These are phyloP conservation scores for Moesziomyces antarcticus DNA, from an alignment of 1,284 basidiomycete genomes.

Conservation along the genomic window DNA sequence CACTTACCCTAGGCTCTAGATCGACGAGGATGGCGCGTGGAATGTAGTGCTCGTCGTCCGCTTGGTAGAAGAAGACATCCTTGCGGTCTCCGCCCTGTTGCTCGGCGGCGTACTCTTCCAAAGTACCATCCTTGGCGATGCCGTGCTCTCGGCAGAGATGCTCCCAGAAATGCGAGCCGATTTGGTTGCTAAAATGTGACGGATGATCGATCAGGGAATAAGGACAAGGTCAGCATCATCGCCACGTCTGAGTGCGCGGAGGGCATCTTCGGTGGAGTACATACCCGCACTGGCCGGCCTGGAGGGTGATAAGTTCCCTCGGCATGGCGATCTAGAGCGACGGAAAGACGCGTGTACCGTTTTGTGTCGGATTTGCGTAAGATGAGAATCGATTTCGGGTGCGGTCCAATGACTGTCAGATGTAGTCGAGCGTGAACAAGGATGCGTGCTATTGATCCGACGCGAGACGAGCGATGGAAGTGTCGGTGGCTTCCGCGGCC, in stretches of 20 bases:
- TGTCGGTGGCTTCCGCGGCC: background rate
- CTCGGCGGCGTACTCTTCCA: conserved; percentile 64
- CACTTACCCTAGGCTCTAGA: conserved; percentile 89
- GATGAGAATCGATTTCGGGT: too few species aligned
- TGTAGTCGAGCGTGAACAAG: background rate
- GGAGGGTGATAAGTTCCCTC: conserved; percentile 66
- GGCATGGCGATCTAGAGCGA: conserved; percentile 44
- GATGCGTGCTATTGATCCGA: background rate
- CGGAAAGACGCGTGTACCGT: background rate
- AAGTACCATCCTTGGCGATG: conserved; percentile 65
- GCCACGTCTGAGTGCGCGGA: too few species aligned
- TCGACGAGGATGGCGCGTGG: conserved; percentile 96
- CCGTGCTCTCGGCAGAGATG: conserved; percentile 67
- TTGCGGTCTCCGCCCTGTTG: conserved; percentile 78
- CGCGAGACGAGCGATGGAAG: background rate
- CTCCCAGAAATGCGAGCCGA: conserved; percentile 68
- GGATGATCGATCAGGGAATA: too few species aligned
- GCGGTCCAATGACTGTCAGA: background rate
- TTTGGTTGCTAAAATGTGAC: conserved; percentile 51
- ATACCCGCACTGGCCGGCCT: conserved; percentile 65
- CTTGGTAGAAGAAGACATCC: conserved; percentile 99
- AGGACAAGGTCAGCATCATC: conserved; percentile 5
- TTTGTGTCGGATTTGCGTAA: background rate
- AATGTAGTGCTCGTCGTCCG: conserved; percentile 99
- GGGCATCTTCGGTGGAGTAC: background rate